Base-by-base conservation (phyloP, 73 alveolate genomes). In the Paraurostyla sp. region DNA sequence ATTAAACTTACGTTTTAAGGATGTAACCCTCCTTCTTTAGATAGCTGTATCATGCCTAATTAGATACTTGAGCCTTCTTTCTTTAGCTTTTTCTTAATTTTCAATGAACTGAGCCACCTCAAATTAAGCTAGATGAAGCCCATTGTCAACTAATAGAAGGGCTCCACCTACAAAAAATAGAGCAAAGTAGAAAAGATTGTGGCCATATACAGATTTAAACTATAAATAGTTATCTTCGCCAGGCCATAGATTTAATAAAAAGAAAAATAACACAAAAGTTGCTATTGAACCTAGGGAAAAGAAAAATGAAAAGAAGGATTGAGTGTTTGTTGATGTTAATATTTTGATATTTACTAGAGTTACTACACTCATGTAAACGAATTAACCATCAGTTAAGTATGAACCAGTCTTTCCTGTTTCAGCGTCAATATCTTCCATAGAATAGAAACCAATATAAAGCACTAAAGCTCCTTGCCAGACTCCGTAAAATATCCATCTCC, bases 401-500 rank as follows among this genome's bases (percentile, higher is more conserved):
- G 91, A 93, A 36, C 93, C 93, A 13, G 65, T 43, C 45, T 65
- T 35, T 1, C 97, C 97, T 43, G 35, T 45, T 30, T 23, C 41
- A 4, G 50, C 76, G 30, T 33, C 87, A 2, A 80, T 11, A 35
- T 16, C 45, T 27, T 83, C 93, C 76, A 96, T 83, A 20, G 97
- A 80, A 50, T 56, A 32, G 68, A 75, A 87, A 23, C 97, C 81
- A 54, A 88, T 52, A 40, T 71, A 83, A 80, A 78, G 80, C 58
- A 95, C 91, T 32, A 93, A 63, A 13, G 95, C 57, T 0, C 95
- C 97, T 78, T 96, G 96, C 81, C 94, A 80, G 16, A 89, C 87
- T 0, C 97, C 99, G 63, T 95, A 93, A 80, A 96, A 60, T 25
- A 95, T 62, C 99, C 99, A 96, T 63, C 85, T 86, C 96, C 97